These are phyloP conservation scores for Chondrostereum purpureum DNA, from an alignment of 1,284 basidiomycete genomes.

Conservation along the genomic window DNA sequence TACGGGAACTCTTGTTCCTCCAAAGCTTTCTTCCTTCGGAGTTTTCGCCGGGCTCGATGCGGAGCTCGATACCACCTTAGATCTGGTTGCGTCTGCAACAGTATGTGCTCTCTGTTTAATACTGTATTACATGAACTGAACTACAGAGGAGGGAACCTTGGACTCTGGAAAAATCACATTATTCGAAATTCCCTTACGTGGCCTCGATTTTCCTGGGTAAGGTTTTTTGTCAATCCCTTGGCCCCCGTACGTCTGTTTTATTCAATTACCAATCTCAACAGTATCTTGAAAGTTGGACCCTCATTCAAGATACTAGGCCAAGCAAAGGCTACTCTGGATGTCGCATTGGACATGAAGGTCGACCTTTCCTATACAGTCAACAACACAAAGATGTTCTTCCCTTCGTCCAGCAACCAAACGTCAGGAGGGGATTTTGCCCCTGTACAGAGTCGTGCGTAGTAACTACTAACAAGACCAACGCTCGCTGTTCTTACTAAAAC, in stretches of 20 bases:
- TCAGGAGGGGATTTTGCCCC: neutral
- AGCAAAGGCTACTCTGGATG: slow-evolving; percentile 10
- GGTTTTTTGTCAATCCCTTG: neutral
- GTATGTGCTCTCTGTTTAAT: slow-evolving; percentile 6
- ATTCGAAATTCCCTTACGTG: slow-evolving; percentile 9
- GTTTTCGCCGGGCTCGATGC: too few species aligned
- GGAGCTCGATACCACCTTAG: slow-evolving; percentile 9
- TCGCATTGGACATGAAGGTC: slow-evolving; percentile 10
- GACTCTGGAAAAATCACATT: slow-evolving; percentile 11
- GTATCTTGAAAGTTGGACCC: slow-evolving; percentile 13
- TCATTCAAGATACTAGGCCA: slow-evolving; percentile 10
- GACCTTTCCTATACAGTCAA: slow-evolving; percentile 16
- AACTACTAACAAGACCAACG: neutral
- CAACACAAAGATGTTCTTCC: slow-evolving; percentile 30
- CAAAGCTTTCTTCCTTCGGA: slow-evolving; percentile 13
- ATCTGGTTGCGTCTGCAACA: slow-evolving; percentile 1
- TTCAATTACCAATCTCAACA: too few species aligned
- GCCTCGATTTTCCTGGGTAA: neutral
- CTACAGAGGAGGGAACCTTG: slow-evolving; percentile 5
- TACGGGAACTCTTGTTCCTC: slow-evolving; percentile 28
- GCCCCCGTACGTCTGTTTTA: neutral
- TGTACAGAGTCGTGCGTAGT: neutral
- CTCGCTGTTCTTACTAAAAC: slow-evolving; percentile 16
- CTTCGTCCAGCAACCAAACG: slow-evolving; percentile 14
- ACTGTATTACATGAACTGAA: neutral